Evolutionary conservation across 2,329 filamentous ascomycete genomes (phyloP), one percentile per base, ranked within the genome.

Genomic region (Fusarium heterosporum): DNA sequence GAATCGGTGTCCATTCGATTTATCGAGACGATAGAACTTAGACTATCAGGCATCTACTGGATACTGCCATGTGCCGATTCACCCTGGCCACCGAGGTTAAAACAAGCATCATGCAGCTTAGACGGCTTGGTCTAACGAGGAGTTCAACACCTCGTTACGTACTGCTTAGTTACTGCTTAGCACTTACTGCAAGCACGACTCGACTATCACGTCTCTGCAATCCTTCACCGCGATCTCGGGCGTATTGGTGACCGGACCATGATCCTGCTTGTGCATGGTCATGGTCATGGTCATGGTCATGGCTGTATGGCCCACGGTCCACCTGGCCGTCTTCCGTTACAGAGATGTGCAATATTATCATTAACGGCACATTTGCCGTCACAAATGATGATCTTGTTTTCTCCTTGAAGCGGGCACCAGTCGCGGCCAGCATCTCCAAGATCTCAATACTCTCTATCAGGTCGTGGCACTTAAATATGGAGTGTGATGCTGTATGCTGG

Each of bases 141-240:
- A 43, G 34, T 36, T 36, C 34, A 36, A n/a, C 34, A n/a, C 16
- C n/a, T 36, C 34, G 16, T 16, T 34, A 16, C 32, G 32, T n/a
- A 34, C 32, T 36, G 22, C 22, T 22, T 22, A 6, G 22, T 42
- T 26, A 22, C 28, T 41, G 26, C 39, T 49, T 55, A 52, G 40
- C 39, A 47, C 40, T 32, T 58, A 49, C 46, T 17, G 39, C 28
- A 36, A 36, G 34, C 16, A 36, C 34, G n/a, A 42, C 60, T 48
- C 55, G 16, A 30, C 13, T 55, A n/a, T 22, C 36, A 40, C 32
- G 46, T 42, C 58, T 59, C 55, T 42, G 29, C 47, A 53, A 56
- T 66, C 64, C 65, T 61, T 73, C 69, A 72, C 71, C 69, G 60
- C 68, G 66, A 69, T 67, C 58, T 70, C 70, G 66, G 71, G 64